Base-by-base conservation (phyloP, 179 eudicot genomes). In the Vitellaria paradoxa region DNA sequence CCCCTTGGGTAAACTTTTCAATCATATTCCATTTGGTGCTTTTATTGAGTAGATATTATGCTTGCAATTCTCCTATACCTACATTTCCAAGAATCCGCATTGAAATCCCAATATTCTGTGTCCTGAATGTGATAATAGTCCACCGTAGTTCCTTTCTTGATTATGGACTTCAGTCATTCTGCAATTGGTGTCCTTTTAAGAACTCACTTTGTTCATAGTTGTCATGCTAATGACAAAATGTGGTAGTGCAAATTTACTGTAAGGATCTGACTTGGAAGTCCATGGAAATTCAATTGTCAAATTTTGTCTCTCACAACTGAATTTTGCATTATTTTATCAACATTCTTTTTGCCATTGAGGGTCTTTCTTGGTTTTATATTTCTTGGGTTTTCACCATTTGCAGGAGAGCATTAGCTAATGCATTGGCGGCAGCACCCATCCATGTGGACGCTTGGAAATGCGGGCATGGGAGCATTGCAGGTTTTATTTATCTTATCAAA, bases 381-480 rank as follows among this genome's bases (percentile, higher is more conserved):
- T 40, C 20, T 30, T 17, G 6, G 23, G 4, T 73, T 40, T 49
- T 75, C 1, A 42, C 1, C 17, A 18, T 76, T 42, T 80, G 52
- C 77, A 96, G 99, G 83, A 91, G 85, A 84, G 99, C 99, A 72
- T 80, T 96, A 74, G 99, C 98, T 24, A 96, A 96, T 63, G 99
- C 99, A 46, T 84, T 96, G 76, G 93, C 99, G 62, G 87, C 88
- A 59, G 98, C 99, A 50, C 98, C 98, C 37, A 64, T 96, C 99
- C 20, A 91, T 96, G 97, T 93, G 98, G 99, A 93, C 97, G 30
- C 94, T 96, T 61, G 99, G 99, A 83, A 96, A 96, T 80, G 99
- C 99, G 56, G 99, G 99, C 90, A 96, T 96, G 99, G 99, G 99
- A 79, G 99, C 99, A 52, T 87, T 96, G 81, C 99, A 93, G 99